Base-by-base conservation (phyloP, 441 rosid species). In the Croton laevigatus region DNA sequence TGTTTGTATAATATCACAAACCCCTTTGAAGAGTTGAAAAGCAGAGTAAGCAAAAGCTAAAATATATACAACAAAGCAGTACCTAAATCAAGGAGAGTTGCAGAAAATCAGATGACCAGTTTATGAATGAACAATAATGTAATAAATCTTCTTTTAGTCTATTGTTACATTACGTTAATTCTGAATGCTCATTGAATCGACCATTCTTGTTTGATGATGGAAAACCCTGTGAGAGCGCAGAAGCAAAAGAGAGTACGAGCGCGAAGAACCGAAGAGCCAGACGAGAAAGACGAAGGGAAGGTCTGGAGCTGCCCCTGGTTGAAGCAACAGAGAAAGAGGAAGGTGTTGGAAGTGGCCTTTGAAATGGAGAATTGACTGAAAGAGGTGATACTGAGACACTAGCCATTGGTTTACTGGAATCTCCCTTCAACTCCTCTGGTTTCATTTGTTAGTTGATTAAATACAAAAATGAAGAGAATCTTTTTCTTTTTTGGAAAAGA, bases 21-120 rank as follows among this genome's bases (percentile, higher is more conserved):
- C 62, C 23, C 91, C 94, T 87, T 88, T 90, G 71, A 81, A 81
- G 72, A 90, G 85, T 77, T 90, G 94, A 60, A 86, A 84, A 78
- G 76, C 82, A 20, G 94, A 76, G 81, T 90, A 92, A 38, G 78
- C 40, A 46, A 89, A 81, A 51, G 84, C 86, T 68, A 78, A 32
- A 40, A 78, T 63, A 55, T 80, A 78, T 60, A 80, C 85, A 11
- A 80, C 48, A 76, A 90, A 86, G 84, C 90, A 84, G 71, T 87
- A 88, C 83, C 96, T 91, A 64, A 81, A 76, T 27, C 17, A 60
- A 65, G 16, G 67, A 48, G 57, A 53, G 19, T n/a, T 59, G 13
- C 32, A n/a, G 65, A 64, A 6, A 5, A 45, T 59, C 32, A 46
- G 34, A 13, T 7, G 3, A 27, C 3, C 20, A 6, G 20, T n/a